Percentiles rank a stretch among this genome's conserved stretches.
Conservation (phyloP, 2,329 filamentous ascomycete species). For the Pseudofabraea citricarpa region DNA sequence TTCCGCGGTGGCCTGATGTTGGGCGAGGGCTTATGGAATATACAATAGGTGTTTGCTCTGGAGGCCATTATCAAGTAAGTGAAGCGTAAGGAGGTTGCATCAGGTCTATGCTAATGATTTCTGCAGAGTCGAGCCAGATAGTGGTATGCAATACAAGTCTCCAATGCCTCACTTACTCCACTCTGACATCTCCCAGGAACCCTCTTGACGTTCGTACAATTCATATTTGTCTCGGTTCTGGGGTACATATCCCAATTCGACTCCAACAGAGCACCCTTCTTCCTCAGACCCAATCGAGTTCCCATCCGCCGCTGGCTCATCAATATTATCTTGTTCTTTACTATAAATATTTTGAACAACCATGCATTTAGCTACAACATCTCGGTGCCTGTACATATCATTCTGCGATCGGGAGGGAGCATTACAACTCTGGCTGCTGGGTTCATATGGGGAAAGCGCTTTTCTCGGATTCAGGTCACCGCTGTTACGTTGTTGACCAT, state of each 20-base stretch:
- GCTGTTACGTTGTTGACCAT: slow-evolving; percentile 79
- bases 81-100: too few relatives aligned
- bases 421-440: slow-evolving; percentile 95
- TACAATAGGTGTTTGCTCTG: slow-evolving; percentile 81
- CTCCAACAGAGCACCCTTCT: slow-evolving; percentile 60
- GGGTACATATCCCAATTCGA: slow-evolving; percentile 76
- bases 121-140: slow-evolving; percentile 72
- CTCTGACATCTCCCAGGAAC: slow-evolving; percentile 53
- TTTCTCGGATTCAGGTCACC: slow-evolving; percentile 72
- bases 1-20: slow-evolving; percentile 1
- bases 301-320: slow-evolving; percentile 80
- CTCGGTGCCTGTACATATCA: slow-evolving; percentile 94
- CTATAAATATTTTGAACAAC: slow-evolving; percentile 94
- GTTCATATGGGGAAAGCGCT: slow-evolving; percentile 78
- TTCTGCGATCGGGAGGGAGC: slow-evolving; percentile 88
- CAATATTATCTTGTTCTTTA: slow-evolving; percentile 87
- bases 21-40: slow-evolving; percentile 22
- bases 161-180: too few relatives aligned
- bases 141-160: slow-evolving; percentile 68
- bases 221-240: slow-evolving; percentile 73
- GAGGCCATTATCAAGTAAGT: slow-evolving; percentile 91
- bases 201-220: slow-evolving; percentile 85
- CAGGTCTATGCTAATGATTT: slow-evolving; percentile 15
- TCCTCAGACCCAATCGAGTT: slow-evolving; percentile 71
- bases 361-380: slow-evolving; percentile 97